A percentile compares a stretch with the other conserved stretches of the same genome.
These are phyloP conservation scores for Microcyclosporella mali DNA, from an alignment of 2,329 filamentous ascomycete species.

Conservation along the genomic window DNA sequence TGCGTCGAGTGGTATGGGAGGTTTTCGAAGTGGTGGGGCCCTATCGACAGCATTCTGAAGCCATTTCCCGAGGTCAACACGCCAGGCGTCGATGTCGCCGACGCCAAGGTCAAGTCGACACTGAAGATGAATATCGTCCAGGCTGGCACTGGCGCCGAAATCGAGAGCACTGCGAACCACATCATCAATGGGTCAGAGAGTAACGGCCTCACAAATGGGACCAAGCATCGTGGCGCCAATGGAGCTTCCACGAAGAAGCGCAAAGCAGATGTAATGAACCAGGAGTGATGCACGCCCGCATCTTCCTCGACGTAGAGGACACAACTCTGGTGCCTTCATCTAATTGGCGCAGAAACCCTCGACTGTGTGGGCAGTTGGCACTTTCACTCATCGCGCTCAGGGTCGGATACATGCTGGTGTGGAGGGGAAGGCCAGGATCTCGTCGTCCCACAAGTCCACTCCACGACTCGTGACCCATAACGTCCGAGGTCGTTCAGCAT, in stretches of 20 bases:
- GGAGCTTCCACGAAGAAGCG: slow-evolving; percentile 18
- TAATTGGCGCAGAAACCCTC: too few species aligned
- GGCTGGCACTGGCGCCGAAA: slow-evolving; percentile 12
- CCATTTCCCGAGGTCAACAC: slow-evolving; percentile 48
- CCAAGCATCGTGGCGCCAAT: slow-evolving; percentile 1
- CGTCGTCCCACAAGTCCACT: too few species aligned
- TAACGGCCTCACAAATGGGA: slow-evolving; percentile 3
- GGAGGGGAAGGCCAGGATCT: too few species aligned
- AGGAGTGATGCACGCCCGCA: slow-evolving; percentile 6
- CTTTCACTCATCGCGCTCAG: too few species aligned
- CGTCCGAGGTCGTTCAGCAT: too few species aligned
- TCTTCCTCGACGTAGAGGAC: too few species aligned
- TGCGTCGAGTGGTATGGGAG: slow-evolving; percentile 66
- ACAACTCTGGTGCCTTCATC: too few species aligned
- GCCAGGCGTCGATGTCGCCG: neutral
- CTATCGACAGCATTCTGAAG: slow-evolving; percentile 62
- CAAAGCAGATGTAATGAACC: slow-evolving; percentile 20
- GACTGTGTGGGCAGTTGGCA: too few species aligned
- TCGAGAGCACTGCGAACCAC: slow-evolving; percentile 2
- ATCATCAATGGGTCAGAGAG: neutral
- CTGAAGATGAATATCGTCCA: neutral
- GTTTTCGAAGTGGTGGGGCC: slow-evolving; percentile 67
- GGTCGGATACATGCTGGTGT: too few species aligned
- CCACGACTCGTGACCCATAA: too few species aligned
- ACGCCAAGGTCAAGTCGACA: neutral